A percentile compares a stretch with the other conserved stretches of the same genome.
Conservation (phyloP, 2,329 filamentous ascomycete genomes). For the Verticillium longisporum region DNA sequence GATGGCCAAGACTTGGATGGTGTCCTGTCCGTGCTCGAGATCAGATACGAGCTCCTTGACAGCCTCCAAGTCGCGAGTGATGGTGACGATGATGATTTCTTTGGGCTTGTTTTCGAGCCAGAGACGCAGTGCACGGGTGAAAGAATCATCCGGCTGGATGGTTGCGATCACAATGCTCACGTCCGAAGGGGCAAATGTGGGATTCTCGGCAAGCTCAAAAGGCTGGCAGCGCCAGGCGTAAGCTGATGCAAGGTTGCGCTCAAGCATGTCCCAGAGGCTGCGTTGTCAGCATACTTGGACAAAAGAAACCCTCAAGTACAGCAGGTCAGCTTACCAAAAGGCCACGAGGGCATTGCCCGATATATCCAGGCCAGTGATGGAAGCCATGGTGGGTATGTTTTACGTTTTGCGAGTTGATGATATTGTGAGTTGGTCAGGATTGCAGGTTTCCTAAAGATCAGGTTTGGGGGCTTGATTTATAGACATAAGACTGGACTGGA, state of each 20-base stretch:
- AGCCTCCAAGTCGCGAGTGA: not conserved
- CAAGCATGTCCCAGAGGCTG: not conserved
- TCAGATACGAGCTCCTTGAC: constrained; percentile 6
- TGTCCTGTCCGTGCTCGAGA: not conserved
- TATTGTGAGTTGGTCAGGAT: not conserved
- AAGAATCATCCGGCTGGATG: constrained; percentile 13
- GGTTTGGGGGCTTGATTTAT: too few species aligned
- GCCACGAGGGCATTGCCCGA: not conserved
- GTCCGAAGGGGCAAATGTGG: constrained; percentile 5
- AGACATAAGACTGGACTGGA: too few species aligned
- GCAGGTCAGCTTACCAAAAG: not conserved
- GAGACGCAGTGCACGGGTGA: constrained; percentile 12
- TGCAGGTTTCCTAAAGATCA: not conserved
- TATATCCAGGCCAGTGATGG: not conserved
- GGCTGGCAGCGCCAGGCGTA: not conserved
- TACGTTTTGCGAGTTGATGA: not conserved
- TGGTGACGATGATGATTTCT: constrained; percentile 21
- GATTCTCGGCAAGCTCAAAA: not conserved
- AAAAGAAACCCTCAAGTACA: too few species aligned
- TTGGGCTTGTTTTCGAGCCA: constrained; percentile 16
- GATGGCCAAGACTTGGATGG: constrained; percentile 9
- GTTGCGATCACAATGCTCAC: constrained; percentile 21
- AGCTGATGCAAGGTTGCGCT: not conserved
- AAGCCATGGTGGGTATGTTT: not conserved
- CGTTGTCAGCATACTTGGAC: too few species aligned